A percentile compares a stretch with the other conserved stretches of the same genome.
phyloP scores from a whole-genome alignment of 352 stramenopile genomes.

The Plasmopara muralis region DNA sequence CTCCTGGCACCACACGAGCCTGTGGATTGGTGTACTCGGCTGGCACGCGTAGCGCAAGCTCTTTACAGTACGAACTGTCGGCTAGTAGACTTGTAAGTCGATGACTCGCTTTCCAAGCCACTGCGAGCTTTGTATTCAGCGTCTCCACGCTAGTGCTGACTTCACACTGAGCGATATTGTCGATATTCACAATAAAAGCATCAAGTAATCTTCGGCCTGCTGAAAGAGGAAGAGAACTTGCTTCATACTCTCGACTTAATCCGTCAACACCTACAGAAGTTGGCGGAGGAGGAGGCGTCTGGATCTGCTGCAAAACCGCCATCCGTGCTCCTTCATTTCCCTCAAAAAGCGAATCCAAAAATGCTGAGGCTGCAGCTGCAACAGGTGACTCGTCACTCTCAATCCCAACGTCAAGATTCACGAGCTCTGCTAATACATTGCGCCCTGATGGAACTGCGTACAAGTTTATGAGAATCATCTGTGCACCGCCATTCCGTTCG shows the following conservation, averaged over 20 bases:
- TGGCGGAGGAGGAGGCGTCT: slow-evolving; percentile 36
- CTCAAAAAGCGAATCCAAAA: slow-evolving; percentile 55
- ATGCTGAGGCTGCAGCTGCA: slow-evolving; percentile 40
- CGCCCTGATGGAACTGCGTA: slow-evolving; percentile 33
- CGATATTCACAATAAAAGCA: slow-evolving; percentile 41
- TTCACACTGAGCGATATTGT: slow-evolving; percentile 25
- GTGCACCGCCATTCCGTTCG: slow-evolving; percentile 48
- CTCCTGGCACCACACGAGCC: slow-evolving; percentile 42
- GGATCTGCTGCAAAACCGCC: slow-evolving; percentile 62
- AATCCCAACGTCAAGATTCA: slow-evolving; percentile 46
- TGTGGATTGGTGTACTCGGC: slow-evolving; percentile 37
- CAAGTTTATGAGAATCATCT: slow-evolving; percentile 68
- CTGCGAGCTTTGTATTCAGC: slow-evolving; percentile 21
- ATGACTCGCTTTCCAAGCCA: slow-evolving; percentile 65
- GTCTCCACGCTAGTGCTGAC: slow-evolving; percentile 11
- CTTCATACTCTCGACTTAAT: slow-evolving; percentile 14
- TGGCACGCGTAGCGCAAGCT: slow-evolving; percentile 60
- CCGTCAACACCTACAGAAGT: slow-evolving; percentile 3
- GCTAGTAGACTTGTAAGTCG: slow-evolving; percentile 42
- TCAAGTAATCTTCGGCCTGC: slow-evolving; percentile 49
- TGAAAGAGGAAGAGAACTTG: slow-evolving; percentile 12
- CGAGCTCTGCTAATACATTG: slow-evolving; percentile 49
- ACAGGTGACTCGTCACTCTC: slow-evolving; percentile 56
- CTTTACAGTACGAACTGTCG: slow-evolving; percentile 56
- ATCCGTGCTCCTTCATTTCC: slow-evolving; percentile 62